Conservation (phyloP, 2,329 filamentous ascomycete genomes). For the Rutstroemia sydowiana region DNA sequence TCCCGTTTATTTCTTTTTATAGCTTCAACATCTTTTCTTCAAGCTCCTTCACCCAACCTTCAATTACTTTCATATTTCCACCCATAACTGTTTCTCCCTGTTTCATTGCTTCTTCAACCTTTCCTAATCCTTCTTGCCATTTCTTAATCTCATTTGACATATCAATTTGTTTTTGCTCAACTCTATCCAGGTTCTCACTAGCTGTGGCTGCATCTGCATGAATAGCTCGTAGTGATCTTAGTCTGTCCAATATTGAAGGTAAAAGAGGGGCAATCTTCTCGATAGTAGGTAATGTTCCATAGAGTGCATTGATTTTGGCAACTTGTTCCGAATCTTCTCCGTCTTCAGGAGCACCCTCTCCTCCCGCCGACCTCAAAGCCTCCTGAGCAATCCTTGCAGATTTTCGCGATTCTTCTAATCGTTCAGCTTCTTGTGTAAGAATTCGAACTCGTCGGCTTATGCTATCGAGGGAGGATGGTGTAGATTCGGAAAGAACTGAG, state of each 20-base stretch:
- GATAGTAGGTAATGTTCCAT: slow-evolving; percentile 81
- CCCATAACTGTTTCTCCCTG: slow-evolving; percentile 64
- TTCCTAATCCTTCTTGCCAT: slow-evolving; percentile 76
- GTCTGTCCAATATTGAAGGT: slow-evolving; percentile 74
- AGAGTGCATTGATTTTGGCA: slow-evolving; percentile 85
- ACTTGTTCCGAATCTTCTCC: slow-evolving; percentile 60
- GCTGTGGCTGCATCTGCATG: slow-evolving; percentile 83
- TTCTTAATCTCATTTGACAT: slow-evolving; percentile 77
- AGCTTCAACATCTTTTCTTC: slow-evolving; percentile 64
- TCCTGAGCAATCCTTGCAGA: slow-evolving; percentile 57
- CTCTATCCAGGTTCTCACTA: slow-evolving; percentile 64
- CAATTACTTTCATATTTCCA: slow-evolving; percentile 76
- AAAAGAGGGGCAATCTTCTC: slow-evolving; percentile 79
- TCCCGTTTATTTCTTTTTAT: slow-evolving; percentile 12
- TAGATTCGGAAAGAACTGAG: slow-evolving; percentile 64
- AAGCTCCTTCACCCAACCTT: slow-evolving; percentile 81
- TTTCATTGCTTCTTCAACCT: slow-evolving; percentile 67
- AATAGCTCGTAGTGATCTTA: slow-evolving; percentile 75
- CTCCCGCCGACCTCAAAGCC: slow-evolving; percentile 39
- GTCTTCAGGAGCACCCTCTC: slow-evolving; percentile 37
- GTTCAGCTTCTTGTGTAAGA: slow-evolving; percentile 66
- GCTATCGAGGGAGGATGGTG: slow-evolving; percentile 63
- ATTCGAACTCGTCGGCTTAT: slow-evolving; percentile 63
- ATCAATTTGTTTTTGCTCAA: slow-evolving; percentile 74
- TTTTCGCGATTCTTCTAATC: slow-evolving; percentile 57